Conservation (phyloP, 73 alveolate species). For the Paramecium bursaria region DNA sequence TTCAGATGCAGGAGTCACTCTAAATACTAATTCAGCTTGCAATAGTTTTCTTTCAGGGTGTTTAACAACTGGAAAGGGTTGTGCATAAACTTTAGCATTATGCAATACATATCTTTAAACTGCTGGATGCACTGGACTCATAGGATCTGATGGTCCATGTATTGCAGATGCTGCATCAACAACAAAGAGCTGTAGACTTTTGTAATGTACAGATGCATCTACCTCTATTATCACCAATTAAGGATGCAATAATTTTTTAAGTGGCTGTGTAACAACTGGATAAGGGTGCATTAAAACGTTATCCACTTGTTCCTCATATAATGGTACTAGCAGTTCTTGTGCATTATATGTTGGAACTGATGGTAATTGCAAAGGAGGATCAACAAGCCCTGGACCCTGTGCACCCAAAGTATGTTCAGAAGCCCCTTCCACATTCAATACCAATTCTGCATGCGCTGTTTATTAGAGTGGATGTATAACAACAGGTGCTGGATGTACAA, state of each 20-base stretch:
- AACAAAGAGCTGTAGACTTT: not conserved
- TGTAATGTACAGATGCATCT: slow-evolving; percentile 42
- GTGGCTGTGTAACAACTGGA: slow-evolving; percentile 35
- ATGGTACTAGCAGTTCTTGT: not conserved
- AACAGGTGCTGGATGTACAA: slow-evolving; percentile 21
- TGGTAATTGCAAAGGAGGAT: slow-evolving; percentile 26
- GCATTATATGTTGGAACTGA: slow-evolving; percentile 6
- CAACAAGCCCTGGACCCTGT: slow-evolving; percentile 9
- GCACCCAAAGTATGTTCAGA: slow-evolving; percentile 41
- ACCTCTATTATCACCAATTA: too few species aligned
- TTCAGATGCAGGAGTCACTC: slow-evolving; percentile 17
- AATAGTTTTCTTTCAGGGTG: not conserved
- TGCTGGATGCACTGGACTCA: not conserved
- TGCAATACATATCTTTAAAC: too few species aligned
- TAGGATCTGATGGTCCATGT: slow-evolving; percentile 45
- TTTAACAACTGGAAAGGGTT: slow-evolving; percentile 37
- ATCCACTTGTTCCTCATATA: not conserved
- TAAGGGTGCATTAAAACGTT: slow-evolving; percentile 5
- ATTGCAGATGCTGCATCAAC: not conserved
- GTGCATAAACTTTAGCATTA: too few species aligned
- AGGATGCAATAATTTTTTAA: slow-evolving; percentile 11
- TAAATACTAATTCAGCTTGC: slow-evolving; percentile 8
- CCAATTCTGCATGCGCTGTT: slow-evolving; percentile 4
- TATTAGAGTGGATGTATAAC: slow-evolving; percentile 43
- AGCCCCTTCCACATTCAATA: slow-evolving; percentile 1